These are phyloP conservation scores for Cyberlindnera sargentensis DNA, from an alignment of 805 yeast genomes.

Conservation along the genomic window DNA sequence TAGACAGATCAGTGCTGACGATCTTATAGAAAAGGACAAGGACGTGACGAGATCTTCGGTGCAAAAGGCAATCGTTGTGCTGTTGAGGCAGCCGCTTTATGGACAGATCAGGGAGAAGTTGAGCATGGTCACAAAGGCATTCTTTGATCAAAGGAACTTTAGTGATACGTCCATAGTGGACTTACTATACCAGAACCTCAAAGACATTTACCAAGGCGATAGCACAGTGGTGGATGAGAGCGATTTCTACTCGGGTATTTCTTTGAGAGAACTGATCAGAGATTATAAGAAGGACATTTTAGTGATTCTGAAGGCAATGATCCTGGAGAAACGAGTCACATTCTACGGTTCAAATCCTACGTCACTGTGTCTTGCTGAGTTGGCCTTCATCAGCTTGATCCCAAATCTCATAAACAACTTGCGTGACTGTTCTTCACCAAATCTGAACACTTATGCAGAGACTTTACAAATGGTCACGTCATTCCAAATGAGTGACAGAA, in stretches of 20 bases:
- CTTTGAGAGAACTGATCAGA: constrained; percentile 56
- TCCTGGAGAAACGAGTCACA: constrained; percentile 67
- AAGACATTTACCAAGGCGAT: constrained; percentile 30
- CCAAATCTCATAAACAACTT: constrained; percentile 73
- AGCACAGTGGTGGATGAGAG: constrained; percentile 34
- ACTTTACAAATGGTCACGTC: constrained; percentile 53
- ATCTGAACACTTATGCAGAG: constrained; percentile 45
- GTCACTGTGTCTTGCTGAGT: constrained; percentile 72
- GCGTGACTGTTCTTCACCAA: constrained; percentile 75
- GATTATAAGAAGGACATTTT: constrained; percentile 54
- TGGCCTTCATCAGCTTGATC: constrained; percentile 73
- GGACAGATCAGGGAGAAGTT: constrained; percentile 85
- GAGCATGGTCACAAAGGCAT: constrained; percentile 81
- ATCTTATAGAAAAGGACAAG: constrained; percentile 46
- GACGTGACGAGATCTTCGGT: constrained; percentile 81
- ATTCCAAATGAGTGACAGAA: constrained; percentile 69
- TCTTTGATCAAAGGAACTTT: constrained; percentile 75
- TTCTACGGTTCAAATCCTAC: constrained; percentile 80
- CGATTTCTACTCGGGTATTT: constrained; percentile 68
- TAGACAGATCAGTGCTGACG: constrained; percentile 65
- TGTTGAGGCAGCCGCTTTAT: constrained; percentile 81
- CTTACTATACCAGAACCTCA: constrained; percentile 61
- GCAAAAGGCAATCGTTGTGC: constrained; percentile 84
- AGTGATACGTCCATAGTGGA: constrained; percentile 61
- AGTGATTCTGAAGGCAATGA: constrained; percentile 64